A percentile compares a stretch with the other conserved stretches of the same genome.
These are phyloP conservation scores for Theobroma cacao DNA, from an alignment of 345 rosid genomes.

Conservation along the genomic window DNA sequence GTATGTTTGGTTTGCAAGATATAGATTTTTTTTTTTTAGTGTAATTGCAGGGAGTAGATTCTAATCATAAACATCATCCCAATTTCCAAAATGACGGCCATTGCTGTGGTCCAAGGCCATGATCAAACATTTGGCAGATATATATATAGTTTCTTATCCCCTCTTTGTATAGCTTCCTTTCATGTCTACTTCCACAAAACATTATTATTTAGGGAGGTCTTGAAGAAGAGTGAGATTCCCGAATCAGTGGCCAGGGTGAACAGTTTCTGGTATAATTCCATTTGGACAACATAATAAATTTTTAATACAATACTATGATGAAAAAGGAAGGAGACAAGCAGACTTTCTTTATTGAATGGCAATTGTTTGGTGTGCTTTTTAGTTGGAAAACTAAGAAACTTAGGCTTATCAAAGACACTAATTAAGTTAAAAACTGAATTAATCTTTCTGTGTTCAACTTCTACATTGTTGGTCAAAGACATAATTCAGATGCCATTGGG, in stretches of 20 bases:
- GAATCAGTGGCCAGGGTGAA: not conserved
- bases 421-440: not conserved
- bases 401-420: not conserved
- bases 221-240: slow-evolving; percentile 1
- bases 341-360: too few species aligned
- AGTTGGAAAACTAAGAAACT: not conserved
- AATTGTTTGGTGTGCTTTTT: too few species aligned
- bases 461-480: slow-evolving; percentile 23
- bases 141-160: not conserved
- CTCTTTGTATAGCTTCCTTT: not conserved
- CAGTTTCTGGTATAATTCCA: slow-evolving; percentile 1
- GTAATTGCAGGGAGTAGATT: slow-evolving; percentile 1
- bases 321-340: too few species aligned
- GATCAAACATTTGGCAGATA: slow-evolving; percentile 6
- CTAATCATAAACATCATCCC: slow-evolving; percentile 17
- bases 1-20: slow-evolving; percentile 1
- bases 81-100: slow-evolving; percentile 25
- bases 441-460: not conserved
- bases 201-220: not conserved
- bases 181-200: slow-evolving; percentile 2
- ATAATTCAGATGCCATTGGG: slow-evolving; percentile 19
- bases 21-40: not conserved
- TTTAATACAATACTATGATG: not conserved
- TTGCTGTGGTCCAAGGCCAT: slow-evolving; percentile 24
- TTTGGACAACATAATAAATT: not conserved